These are phyloP conservation scores for Cyclostephanos tholiformis DNA, from an alignment of 108 stramenopile genomes.

Conservation along the genomic window DNA sequence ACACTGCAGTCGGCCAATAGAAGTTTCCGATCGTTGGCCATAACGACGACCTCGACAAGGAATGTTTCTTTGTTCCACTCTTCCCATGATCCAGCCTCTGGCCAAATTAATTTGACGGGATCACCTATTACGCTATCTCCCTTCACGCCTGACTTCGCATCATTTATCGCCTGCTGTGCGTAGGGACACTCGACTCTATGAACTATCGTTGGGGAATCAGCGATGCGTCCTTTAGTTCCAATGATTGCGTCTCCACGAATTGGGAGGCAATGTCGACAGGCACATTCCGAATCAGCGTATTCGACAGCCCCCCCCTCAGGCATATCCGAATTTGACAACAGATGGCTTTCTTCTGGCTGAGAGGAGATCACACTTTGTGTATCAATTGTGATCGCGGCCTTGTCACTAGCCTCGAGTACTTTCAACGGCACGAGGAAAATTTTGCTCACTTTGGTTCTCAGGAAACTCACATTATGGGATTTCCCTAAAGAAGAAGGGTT, in stretches of 20 bases:
- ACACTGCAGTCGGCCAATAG: conserved; percentile 85
- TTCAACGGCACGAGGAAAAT: conserved; percentile 75
- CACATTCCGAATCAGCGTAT: conserved; percentile 77
- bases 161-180: conserved; percentile 74
- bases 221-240: conserved; percentile 54
- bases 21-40: conserved; percentile 77
- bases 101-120: conserved; percentile 38
- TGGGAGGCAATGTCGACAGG: conserved; percentile 76
- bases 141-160: conserved; percentile 46
- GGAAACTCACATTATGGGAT: conserved; percentile 60
- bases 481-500: conserved; percentile 40
- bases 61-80: conserved; percentile 52
- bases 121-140: conserved; percentile 27
- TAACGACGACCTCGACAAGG: conserved; percentile 69
- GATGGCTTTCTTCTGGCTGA: conserved; percentile 6
- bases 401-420: conserved; percentile 53
- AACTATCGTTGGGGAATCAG: conserved; percentile 60
- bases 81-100: conserved; percentile 51
- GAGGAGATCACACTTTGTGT: conserved; percentile 21
- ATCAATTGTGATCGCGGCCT: conserved; percentile 37
- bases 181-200: conserved; percentile 76
- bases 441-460: conserved; percentile 71
- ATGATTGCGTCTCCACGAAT: conserved; percentile 81
- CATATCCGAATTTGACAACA: conserved; percentile 19
- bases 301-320: conserved; percentile 38